Evolutionary conservation across 192 early-diverging fungal species (phyloP).

Genomic region (Mortierella hygrophila): DNA sequence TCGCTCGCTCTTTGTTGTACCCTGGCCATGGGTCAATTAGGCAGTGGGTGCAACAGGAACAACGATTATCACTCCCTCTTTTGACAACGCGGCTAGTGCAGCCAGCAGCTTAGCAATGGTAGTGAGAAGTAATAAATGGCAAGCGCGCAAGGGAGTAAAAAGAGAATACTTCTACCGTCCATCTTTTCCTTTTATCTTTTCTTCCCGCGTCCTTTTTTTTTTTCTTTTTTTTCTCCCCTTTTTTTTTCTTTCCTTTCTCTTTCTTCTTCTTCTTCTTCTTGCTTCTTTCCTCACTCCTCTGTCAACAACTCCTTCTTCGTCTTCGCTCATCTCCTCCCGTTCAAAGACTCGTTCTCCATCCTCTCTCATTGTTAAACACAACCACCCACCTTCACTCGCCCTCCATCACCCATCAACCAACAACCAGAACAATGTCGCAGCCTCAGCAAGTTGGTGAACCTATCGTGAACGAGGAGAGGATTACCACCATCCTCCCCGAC

Average conservation of each 20-base stretch:
- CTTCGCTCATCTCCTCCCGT: background rate
- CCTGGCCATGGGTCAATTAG: too few relatives aligned
- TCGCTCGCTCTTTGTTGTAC: too few relatives aligned
- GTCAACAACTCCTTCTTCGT: background rate
- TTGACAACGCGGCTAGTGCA: too few relatives aligned
- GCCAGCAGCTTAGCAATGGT: too few relatives aligned
- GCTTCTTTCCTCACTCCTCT: conserved; percentile 1
- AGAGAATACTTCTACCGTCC: background rate
- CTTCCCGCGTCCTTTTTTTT: conserved; percentile 4
- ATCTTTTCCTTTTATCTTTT: background rate
- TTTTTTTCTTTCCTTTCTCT: conserved; percentile 14
- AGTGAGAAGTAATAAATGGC: too few relatives aligned
- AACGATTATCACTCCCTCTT: too few relatives aligned
- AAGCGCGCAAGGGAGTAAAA: background rate
- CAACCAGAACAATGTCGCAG: conserved; percentile 18
- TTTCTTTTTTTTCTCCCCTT: background rate
- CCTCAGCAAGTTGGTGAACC: conserved; percentile 47
- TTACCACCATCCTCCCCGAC: conserved; percentile 41
- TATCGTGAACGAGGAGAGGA: conserved; percentile 38
- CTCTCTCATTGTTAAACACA: background rate
- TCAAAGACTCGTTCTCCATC: background rate
- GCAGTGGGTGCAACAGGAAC: too few relatives aligned
- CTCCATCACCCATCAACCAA: conserved; percentile 4
- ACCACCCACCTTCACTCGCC: background rate
- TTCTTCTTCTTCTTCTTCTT: conserved; percentile 8